Percentiles rank a stretch among this genome's conserved stretches.
phyloP scores from a whole-genome alignment of 768 basidiomycete species.

The Tephrocybe sp. region DNA sequence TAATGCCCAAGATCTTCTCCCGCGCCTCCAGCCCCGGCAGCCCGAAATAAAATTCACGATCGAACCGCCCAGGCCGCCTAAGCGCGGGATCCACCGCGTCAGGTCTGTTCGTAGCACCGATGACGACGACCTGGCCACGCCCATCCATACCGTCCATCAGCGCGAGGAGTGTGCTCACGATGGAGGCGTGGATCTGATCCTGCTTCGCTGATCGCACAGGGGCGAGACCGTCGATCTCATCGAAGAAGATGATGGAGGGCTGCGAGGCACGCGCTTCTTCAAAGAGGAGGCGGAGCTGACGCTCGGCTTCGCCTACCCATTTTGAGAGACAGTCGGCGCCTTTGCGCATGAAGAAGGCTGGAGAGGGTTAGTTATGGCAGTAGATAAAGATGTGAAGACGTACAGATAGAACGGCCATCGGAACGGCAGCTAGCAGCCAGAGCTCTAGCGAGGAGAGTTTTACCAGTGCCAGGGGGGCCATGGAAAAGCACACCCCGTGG shows the following conservation, averaged over 20 bases:
- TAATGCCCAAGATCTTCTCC: constrained; percentile 86
- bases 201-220: constrained; percentile 98
- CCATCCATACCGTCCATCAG: constrained; percentile 99
- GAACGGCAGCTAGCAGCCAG: constrained; percentile 90
- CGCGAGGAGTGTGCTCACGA: constrained; percentile 93
- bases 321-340: constrained; percentile 97
- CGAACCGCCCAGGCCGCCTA: constrained; percentile 91
- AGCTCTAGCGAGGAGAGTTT: constrained; percentile 91
- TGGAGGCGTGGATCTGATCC: constrained; percentile 97
- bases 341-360: constrained; percentile 99
- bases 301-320: constrained; percentile 99
- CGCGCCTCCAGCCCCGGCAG: constrained; percentile 83
- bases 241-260: constrained; percentile 98
- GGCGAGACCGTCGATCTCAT: constrained; percentile 98
- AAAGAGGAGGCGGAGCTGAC: constrained; percentile 91
- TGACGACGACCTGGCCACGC: constrained; percentile 94
- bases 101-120: constrained; percentile 96
- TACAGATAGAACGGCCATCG: constrained; percentile 86
- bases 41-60: constrained; percentile 97
- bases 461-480: constrained; percentile 98
- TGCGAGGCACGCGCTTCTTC: constrained; percentile 93
- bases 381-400: constrained; percentile 28
- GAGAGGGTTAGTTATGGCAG: background rate
- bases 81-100: constrained; percentile 98
- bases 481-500: constrained; percentile 97